Conservation (phyloP, 768 basidiomycete genomes). For the Hortiboletus campestris region DNA sequence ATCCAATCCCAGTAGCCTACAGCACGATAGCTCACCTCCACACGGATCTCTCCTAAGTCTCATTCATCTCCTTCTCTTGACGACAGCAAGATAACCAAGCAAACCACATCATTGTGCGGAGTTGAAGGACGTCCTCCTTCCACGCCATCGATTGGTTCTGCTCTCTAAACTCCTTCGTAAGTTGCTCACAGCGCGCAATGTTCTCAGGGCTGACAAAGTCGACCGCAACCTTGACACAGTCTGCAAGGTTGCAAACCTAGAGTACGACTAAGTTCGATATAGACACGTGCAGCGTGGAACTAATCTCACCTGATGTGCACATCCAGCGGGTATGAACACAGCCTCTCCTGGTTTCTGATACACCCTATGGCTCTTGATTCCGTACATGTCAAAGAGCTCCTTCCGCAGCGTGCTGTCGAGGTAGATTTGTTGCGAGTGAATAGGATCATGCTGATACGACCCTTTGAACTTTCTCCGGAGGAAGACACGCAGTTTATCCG, state of each 20-base stretch:
- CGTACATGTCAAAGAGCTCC: constrained; percentile 62
- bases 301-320: constrained; percentile 75
- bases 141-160: constrained; percentile 86
- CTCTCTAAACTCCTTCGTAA: constrained; percentile 86
- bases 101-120: constrained; percentile 93
- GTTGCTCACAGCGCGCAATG: constrained; percentile 76
- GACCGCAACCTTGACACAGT: constrained; percentile 93
- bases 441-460: constrained; percentile 70
- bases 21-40: constrained; percentile 7
- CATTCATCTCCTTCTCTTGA: constrained; percentile 43
- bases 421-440: constrained; percentile 88
- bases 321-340: constrained; percentile 93
- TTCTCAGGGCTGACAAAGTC: constrained; percentile 97
- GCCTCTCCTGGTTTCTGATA: constrained; percentile 93
- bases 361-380: constrained; percentile 77
- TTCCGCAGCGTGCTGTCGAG: constrained; percentile 66
- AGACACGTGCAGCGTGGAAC: neutral
- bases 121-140: constrained; percentile 93
- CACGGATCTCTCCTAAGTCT: constrained; percentile 15
- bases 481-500: constrained; percentile 73
- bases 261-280: constrained; percentile 3
- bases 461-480: constrained; percentile 62
- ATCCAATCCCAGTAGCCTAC: constrained; percentile 21
- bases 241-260: constrained; percentile 89
- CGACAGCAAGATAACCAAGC: constrained; percentile 75